A percentile compares a stretch with the other conserved stretches of the same genome.
phyloP scores from a whole-genome alignment of 768 basidiomycete species.

The Leucocoprinus sp. region DNA sequence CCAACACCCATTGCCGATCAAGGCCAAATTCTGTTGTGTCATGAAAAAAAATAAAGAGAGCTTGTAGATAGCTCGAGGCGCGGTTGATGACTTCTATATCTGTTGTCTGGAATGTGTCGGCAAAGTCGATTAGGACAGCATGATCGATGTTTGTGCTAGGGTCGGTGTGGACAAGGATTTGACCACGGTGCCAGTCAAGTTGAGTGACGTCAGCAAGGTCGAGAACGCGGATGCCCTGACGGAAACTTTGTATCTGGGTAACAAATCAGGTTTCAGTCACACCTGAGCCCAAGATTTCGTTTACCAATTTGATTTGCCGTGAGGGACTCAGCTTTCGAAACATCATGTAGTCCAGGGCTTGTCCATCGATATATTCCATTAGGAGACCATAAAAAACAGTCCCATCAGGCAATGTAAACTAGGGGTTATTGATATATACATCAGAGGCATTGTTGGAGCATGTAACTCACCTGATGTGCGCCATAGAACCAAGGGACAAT shows the following conservation, averaged over 20 bases:
- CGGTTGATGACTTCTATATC: constrained; percentile 4
- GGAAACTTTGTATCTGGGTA: constrained; percentile 17
- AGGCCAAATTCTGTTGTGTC: too few species aligned
- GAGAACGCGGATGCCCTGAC: constrained; percentile 17
- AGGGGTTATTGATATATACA: not conserved
- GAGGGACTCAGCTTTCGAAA: constrained; percentile 11
- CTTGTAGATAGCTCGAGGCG: constrained; percentile 11
- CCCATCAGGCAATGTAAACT: constrained; percentile 15
- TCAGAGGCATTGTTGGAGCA: not conserved
- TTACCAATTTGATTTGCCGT: constrained; percentile 15
- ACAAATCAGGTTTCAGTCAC: not conserved
- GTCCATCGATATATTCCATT: constrained; percentile 16
- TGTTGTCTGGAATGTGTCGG: constrained; percentile 13
- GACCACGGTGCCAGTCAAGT: constrained; percentile 19
- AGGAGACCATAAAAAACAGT: constrained; percentile 13
- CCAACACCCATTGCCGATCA: too few species aligned
- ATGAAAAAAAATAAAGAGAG: not conserved
- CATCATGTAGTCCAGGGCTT: constrained; percentile 11
- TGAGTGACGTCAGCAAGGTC: constrained; percentile 18
- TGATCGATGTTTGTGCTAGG: constrained; percentile 12
- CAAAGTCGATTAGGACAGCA: constrained; percentile 15
- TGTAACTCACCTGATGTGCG: constrained; percentile 15
- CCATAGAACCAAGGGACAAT: constrained; percentile 23
- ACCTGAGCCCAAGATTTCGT: not conserved
- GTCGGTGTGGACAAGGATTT: constrained; percentile 13